phyloP scores from a whole-genome alignment of 176 grass and related monocot genomes.

The Avena insularis region DNA sequence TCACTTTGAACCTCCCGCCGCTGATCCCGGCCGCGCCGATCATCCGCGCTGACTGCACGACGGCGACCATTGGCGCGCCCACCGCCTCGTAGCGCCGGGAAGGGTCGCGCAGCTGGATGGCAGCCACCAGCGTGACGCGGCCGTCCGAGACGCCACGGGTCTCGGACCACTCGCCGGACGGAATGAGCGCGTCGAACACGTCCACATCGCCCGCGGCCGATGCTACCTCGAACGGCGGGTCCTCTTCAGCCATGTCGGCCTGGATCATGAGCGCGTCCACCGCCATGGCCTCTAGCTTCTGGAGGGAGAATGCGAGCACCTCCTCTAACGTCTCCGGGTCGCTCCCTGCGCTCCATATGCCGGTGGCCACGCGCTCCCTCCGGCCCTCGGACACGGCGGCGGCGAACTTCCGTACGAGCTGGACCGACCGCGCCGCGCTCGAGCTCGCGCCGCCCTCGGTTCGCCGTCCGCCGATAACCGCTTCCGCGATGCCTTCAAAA shows the following conservation, averaged over 20 bases:
- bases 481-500: slow-evolving; percentile 88
- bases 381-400: slow-evolving; percentile 62
- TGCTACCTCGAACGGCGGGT: slow-evolving; percentile 67
- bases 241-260: slow-evolving; percentile 71
- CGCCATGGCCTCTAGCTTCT: slow-evolving; percentile 91
- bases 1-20: slow-evolving; percentile 66
- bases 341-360: slow-evolving; percentile 65
- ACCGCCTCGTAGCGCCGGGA: slow-evolving; percentile 74
- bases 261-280: slow-evolving; percentile 82
- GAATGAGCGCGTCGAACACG: slow-evolving; percentile 62
- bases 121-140: slow-evolving; percentile 51
- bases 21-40: slow-evolving; percentile 36
- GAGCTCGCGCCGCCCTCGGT: slow-evolving; percentile 72
- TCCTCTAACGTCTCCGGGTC: slow-evolving; percentile 77
- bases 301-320: slow-evolving; percentile 72
- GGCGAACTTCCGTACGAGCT: slow-evolving; percentile 59
- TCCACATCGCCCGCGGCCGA: slow-evolving; percentile 23
- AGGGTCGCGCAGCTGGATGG: slow-evolving; percentile 79
- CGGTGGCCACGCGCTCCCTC: slow-evolving; percentile 67
- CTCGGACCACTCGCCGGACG: slow-evolving; percentile 54
- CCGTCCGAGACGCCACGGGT: slow-evolving; percentile 33
- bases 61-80: slow-evolving; percentile 80
- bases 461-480: slow-evolving; percentile 74
- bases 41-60: slow-evolving; percentile 60
- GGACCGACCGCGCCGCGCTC: slow-evolving; percentile 64